Evolutionary conservation across 805 yeast species (phyloP), one percentile per base, ranked within the genome.

Genomic region (Lachancea fermentati): DNA sequence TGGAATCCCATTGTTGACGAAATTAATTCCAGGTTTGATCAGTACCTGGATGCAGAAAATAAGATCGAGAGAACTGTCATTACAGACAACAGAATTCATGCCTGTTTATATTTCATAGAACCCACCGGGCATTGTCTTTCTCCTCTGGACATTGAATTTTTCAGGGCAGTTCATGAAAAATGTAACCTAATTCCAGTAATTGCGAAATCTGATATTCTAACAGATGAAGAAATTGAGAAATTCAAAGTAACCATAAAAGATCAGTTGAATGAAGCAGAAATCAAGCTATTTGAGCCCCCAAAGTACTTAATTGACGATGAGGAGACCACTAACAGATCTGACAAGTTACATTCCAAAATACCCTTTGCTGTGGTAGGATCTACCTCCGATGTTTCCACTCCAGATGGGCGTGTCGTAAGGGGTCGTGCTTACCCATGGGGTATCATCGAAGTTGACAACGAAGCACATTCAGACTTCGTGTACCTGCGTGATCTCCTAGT

Each of bases 361-460:
- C 99, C 99, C 34, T 91, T 86, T 67, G 97, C 98, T 13, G 81
- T 93, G 49, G 85, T 93, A 39, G 98, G 97, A 16, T 86, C 97
- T 16, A 85, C 93, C 16, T 67, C 69, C 44, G 79, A 78, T 47
- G 80, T 84, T 26, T 79, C 79, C 52, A 67, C 72, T 31, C 61
- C 73, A 32, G 93, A 85, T 57, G 96, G 96, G 31, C 75, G 85
- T 61, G 50, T 61, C 32, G 94, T 89, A 33, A 79, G 97, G 64
- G 97, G 96, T 51, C 84, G 98, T 67, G 69, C 76, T 47, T 91
- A 91, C 63, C 97, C 97, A 46, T 93, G 98, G 98, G 97, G 97
- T 51, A 73, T 84, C 16, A 84, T 93, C 55, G 97, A 93, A 67
- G 89, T 93, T 52, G 97, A 88, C 63, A 91, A 93, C 62, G 93